phyloP scores from a whole-genome alignment of 768 basidiomycete genomes.

The Tylopilus intermedius region DNA sequence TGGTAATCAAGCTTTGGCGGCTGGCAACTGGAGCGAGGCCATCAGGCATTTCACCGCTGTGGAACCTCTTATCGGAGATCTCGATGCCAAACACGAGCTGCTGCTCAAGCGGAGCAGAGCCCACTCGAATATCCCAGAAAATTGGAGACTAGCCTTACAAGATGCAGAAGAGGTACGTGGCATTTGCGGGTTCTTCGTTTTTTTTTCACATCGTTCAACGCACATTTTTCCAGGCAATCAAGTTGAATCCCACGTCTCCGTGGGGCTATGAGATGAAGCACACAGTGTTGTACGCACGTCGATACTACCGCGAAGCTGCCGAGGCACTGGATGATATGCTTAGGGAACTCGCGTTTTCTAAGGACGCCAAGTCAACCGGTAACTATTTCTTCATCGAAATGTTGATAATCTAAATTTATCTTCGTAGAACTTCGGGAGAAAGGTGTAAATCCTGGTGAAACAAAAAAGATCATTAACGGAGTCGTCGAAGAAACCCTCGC shows the following conservation, averaged over 20 bases:
- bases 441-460: slow-evolving; percentile 4
- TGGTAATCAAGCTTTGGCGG: slow-evolving; percentile 5
- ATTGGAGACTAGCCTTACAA: slow-evolving; percentile 3
- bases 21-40: slow-evolving; percentile 6
- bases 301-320: slow-evolving; percentile 12
- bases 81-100: not conserved
- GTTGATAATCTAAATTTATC: not conserved
- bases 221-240: slow-evolving; percentile 10
- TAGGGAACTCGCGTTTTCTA: not conserved
- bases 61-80: slow-evolving; percentile 7
- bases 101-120: slow-evolving; percentile 17
- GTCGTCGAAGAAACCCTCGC: not conserved
- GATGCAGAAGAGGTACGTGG: slow-evolving; percentile 16
- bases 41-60: slow-evolving; percentile 15
- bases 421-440: slow-evolving; percentile 6
- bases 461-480: not conserved
- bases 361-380: slow-evolving; percentile 5
- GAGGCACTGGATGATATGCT: slow-evolving; percentile 12
- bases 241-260: slow-evolving; percentile 9
- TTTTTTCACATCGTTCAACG: not conserved
- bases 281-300: not conserved
- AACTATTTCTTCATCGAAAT: not conserved
- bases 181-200: not conserved
- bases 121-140: not conserved
- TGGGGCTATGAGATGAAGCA: slow-evolving; percentile 18